Base-by-base conservation (phyloP, 305 asterid species). In the Rubia tinctorum region DNA sequence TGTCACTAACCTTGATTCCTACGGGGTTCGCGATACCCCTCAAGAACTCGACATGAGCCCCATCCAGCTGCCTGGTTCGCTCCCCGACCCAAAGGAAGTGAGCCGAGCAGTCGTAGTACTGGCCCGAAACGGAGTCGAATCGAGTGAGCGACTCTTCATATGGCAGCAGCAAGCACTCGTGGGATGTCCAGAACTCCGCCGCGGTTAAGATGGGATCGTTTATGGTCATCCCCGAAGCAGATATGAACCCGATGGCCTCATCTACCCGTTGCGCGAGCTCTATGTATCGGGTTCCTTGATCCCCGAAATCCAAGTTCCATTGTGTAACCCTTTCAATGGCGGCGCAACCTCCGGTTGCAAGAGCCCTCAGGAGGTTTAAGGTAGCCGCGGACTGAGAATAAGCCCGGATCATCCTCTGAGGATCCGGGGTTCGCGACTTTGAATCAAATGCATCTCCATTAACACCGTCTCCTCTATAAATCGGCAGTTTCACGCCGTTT, bases 131-230 rank as follows among this genome's bases (percentile, higher is more conserved):
- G 13, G 97, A 91, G 76, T 91, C 97, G 59, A 87, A 80, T 17
- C 97, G 81, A 43, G 96, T 89, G 22, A 91, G 95, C 53, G 97
- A 85, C 73, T 88, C 91, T 84, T 91, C 97, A 27, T 91, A 91
- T 34, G 97, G 97, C 81, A 91, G 80, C 72, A 84, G 90, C 86
- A 91, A 82, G 82, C 97, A 91, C 87, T 91, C 97, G 11, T 91
- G 97, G 14, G 97, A 91, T n/a, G 97, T 91, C 95, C 96, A 91
- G 69, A 91, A 91, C 27, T 89, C 96, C 0, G 97, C 89, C 43
- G 94, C 80, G 56, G 77, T 80, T 96, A 89, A 89, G 55, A 87
- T 83, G 14, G 97, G 93, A 80, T 91, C 93, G 72, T 91, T 95
- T 84, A 83, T 71, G 15, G 95, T 89, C 43, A 89, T 92, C 59